Conservation (phyloP, 75 land plant species). For the Pinus taeda region DNA sequence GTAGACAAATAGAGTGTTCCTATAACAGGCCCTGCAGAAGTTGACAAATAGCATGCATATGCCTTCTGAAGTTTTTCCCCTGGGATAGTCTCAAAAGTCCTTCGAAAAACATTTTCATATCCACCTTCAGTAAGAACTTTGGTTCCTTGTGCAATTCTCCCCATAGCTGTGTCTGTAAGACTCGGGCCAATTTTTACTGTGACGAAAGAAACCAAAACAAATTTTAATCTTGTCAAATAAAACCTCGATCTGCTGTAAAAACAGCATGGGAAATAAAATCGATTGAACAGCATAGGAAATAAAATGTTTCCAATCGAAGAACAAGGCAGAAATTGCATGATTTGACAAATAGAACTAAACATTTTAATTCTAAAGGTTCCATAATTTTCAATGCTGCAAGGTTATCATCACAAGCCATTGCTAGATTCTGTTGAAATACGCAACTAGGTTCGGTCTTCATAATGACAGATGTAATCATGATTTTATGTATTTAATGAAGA, state of each 20-base stretch:
- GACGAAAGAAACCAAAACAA: constrained; percentile 15
- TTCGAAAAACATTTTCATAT: constrained; percentile 52
- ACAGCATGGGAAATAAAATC: no score
- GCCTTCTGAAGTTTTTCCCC: constrained; percentile 56
- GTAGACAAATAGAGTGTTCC: constrained; percentile 74
- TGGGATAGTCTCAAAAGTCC: constrained; percentile 34
- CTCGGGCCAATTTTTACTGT: constrained; percentile 58
- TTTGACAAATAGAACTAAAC: not conserved
- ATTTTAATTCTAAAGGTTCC: not conserved
- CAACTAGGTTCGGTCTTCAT: no score
- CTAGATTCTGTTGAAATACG: no score
- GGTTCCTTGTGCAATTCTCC: constrained; percentile 62
- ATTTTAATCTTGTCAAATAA: not conserved
- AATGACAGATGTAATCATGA: no score
- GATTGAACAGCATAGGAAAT: no score
- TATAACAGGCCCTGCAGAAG: constrained; percentile 74
- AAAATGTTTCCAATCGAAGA: no score
- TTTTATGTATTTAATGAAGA: no score
- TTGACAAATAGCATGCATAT: constrained; percentile 72
- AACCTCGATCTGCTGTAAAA: not conserved
- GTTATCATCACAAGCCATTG: not conserved
- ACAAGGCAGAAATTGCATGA: not conserved
- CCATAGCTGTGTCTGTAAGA: constrained; percentile 61
- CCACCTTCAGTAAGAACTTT: constrained; percentile 67
- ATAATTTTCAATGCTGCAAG: not conserved